Base-by-base conservation (phyloP, 1,284 basidiomycete genomes). In the Acaromyces ingoldii region DNA sequence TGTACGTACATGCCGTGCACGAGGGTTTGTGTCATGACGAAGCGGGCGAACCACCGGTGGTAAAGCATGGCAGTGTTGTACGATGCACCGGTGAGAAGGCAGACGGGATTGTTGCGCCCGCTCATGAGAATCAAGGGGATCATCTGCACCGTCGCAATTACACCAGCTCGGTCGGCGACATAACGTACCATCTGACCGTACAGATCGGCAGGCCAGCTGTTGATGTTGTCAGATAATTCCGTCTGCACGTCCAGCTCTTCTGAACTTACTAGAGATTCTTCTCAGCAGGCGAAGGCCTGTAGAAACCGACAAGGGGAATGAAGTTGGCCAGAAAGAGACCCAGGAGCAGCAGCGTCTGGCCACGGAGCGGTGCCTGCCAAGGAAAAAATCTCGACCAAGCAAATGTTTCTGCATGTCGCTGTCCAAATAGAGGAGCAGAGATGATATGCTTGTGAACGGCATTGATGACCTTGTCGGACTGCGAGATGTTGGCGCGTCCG, bases 1-100 rank as follows among this genome's bases (percentile, higher is more conserved):
- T 40, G 13, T 13, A 40, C 38, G 21, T 19, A 40, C 24, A 55
- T n/a, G 6, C 58, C 59, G 33, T 77, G 76, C 3, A 70, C n/a
- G 17, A 65, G 7, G 22, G 58, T 68, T 21, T 73, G 63, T 4
- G 61, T 2, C 43, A 58, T 65, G 43, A 65, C 63, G 25, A 68
- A 48, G 3, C 74, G 44, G 1, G 71, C 67, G 6, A 77, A 60
- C 72, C 72, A 75, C 7, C 75, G 65, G 33, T 77, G 76, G 24
- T 67, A 68, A 1, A 76, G 57, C 53, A 76, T 72, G 22, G 68
- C 49, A 10, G 62, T 68, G 31, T 67, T 62, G 58, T 72, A 75
- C 29, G 53, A 17, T 30, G 70, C 49, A 2, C 70, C 62, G 0
- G 64, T 65, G 37, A 75, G 21, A 49, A 65, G 63, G 1, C 63